Conservation (phyloP, 1,284 basidiomycete species). For the Porogramme epimiltina region DNA sequence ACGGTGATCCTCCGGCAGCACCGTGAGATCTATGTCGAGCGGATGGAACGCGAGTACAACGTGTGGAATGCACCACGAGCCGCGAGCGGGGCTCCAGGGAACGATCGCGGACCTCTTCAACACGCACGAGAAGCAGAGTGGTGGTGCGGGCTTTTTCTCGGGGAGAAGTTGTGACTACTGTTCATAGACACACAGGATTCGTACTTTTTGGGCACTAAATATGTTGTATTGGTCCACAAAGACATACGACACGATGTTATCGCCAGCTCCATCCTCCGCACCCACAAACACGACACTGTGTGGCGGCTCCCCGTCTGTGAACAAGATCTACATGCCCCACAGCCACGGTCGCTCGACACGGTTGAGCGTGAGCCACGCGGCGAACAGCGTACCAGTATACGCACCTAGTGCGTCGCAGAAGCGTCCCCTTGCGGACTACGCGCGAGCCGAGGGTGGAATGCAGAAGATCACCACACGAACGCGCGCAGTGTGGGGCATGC, state of each 20-base stretch:
- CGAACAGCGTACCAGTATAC: not conserved
- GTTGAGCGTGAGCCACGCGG: not conserved
- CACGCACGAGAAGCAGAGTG: constrained; percentile 99
- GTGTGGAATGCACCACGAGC: constrained; percentile 95
- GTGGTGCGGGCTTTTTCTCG: too few species aligned
- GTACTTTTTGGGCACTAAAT: too few species aligned
- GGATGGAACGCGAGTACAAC: constrained; percentile 98
- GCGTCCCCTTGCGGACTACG: not conserved
- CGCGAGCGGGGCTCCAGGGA: constrained; percentile 96
- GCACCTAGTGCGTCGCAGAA: not conserved
- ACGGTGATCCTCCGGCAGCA: constrained; percentile 99
- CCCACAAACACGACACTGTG: not conserved
- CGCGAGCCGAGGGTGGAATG: not conserved
- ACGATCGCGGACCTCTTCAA: constrained; percentile 86
- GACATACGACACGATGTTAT: too few species aligned
- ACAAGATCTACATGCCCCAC: not conserved
- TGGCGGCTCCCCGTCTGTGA: not conserved
- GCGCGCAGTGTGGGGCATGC: not conserved
- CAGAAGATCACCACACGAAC: not conserved
- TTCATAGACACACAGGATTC: too few species aligned
- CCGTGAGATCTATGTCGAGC: constrained; percentile 98
- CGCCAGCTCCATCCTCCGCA: not conserved
- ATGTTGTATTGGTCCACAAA: too few species aligned
- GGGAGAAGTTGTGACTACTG: too few species aligned
- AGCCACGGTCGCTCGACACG: not conserved